phyloP scores from a whole-genome alignment of 2,329 filamentous ascomycete genomes.

The Hypoxylon sp. region DNA sequence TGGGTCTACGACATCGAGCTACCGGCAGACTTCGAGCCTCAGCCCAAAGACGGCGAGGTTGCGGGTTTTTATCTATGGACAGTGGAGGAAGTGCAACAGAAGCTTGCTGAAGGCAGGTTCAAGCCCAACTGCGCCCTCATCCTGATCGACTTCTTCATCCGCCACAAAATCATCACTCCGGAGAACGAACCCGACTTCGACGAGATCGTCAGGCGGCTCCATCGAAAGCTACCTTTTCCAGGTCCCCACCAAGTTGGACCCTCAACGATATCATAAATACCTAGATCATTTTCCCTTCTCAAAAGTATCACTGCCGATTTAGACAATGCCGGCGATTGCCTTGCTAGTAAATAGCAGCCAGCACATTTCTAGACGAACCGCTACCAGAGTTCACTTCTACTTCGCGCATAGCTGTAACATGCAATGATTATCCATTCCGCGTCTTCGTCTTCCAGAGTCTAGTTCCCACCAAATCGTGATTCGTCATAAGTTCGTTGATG shows the following conservation, averaged over 20 bases:
- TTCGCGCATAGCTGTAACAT: conserved; percentile 27
- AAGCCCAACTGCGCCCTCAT: conserved; percentile 93
- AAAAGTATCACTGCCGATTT: conserved; percentile 4
- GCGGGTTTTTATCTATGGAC: conserved; percentile 84
- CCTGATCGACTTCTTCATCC: conserved; percentile 88
- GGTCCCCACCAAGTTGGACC: conserved; percentile 66
- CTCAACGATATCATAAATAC: conserved; percentile 22
- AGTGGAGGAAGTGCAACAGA: conserved; percentile 79
- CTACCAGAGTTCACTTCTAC: conserved; percentile 34
- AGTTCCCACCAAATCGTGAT: conserved; percentile 32
- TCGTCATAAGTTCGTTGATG: conserved; percentile 25
- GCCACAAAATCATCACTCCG: conserved; percentile 81
- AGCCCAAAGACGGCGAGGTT: conserved; percentile 89
- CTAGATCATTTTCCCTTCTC: background rate
- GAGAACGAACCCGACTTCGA: conserved; percentile 84
- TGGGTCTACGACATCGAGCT: conserved; percentile 92
- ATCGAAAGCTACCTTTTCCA: conserved; percentile 84
- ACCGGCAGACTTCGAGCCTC: conserved; percentile 73
- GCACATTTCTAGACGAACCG: conserved; percentile 17
- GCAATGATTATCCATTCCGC: conserved; percentile 23
- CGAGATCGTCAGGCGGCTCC: conserved; percentile 80
- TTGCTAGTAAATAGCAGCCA: conserved; percentile 24
- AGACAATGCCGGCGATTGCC: background rate
- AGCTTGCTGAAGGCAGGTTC: conserved; percentile 79
- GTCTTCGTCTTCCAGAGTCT: conserved; percentile 17